phyloP scores from a whole-genome alignment of 2,329 filamentous ascomycete species.

The Paracoccidioides brasiliensis region DNA sequence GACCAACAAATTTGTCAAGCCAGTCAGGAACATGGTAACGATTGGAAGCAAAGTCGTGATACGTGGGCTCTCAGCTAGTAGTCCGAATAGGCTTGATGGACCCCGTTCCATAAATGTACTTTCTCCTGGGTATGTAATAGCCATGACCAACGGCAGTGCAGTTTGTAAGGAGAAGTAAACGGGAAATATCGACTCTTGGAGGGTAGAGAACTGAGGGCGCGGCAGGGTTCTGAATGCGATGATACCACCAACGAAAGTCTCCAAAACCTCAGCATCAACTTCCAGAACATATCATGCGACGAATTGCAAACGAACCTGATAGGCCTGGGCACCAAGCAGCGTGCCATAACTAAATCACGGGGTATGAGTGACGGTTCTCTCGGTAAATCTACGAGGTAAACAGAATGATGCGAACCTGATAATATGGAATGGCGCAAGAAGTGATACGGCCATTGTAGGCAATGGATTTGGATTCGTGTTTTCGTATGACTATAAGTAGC shows the following conservation, averaged over 20 bases:
- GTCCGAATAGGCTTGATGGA: constrained; percentile 38
- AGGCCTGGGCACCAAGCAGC: constrained; percentile 73
- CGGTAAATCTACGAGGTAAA: neutral
- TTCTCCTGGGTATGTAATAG: constrained; percentile 66
- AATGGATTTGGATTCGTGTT: neutral
- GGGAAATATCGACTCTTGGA: constrained; percentile 66
- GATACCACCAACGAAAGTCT: constrained; percentile 64
- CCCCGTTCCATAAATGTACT: constrained; percentile 20
- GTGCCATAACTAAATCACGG: constrained; percentile 58
- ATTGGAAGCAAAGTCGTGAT: constrained; percentile 57
- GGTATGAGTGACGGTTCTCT: constrained; percentile 6
- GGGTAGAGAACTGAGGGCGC: constrained; percentile 63
- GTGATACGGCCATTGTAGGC: constrained; percentile 5
- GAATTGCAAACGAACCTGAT: constrained; percentile 48
- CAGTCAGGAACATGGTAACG: constrained; percentile 54
- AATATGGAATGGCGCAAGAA: constrained; percentile 12
- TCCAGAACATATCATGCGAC: neutral
- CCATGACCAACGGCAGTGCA: constrained; percentile 56
- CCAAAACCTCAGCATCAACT: constrained; percentile 1
- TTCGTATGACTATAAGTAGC: neutral
- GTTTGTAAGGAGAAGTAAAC: constrained; percentile 82
- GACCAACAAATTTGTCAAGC: constrained; percentile 55
- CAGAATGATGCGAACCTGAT: constrained; percentile 7
- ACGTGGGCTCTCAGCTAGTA: constrained; percentile 48
- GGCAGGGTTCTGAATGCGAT: constrained; percentile 65